These are phyloP conservation scores for Hylodesmum podocarpum DNA, from an alignment of 306 rosid species.

Conservation along the genomic window DNA sequence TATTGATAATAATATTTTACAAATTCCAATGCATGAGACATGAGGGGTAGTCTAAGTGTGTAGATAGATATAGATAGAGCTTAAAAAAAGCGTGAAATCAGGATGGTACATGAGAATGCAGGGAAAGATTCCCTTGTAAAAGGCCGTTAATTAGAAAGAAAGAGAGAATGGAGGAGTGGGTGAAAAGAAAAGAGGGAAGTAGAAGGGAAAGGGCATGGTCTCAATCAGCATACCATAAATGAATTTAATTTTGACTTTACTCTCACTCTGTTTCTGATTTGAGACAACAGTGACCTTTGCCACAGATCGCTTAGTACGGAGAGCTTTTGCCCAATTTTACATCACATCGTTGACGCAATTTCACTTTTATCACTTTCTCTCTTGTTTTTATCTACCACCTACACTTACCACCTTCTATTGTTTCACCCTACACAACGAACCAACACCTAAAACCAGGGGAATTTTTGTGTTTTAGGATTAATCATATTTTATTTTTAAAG, in stretches of 20 bases:
- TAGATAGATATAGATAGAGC: slow-evolving; percentile 30
- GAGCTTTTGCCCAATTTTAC: slow-evolving; percentile 16
- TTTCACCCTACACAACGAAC: no score
- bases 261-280: slow-evolving; percentile 29
- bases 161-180: slow-evolving; percentile 18
- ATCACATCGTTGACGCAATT: slow-evolving; percentile 15
- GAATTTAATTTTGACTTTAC: slow-evolving; percentile 52
- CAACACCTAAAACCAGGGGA: no score
- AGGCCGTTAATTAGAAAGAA: slow-evolving; percentile 8
- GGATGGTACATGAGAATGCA: slow-evolving; percentile 39
- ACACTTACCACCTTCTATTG: neutral
- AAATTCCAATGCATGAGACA: neutral
- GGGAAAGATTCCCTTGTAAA: slow-evolving; percentile 43
- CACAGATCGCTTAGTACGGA: slow-evolving; percentile 24
- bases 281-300: slow-evolving; percentile 30
- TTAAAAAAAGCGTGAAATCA: slow-evolving; percentile 34
- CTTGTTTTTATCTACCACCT: neutral
- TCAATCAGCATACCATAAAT: slow-evolving; percentile 4
- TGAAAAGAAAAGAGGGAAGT: slow-evolving; percentile 6
- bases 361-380: neutral
- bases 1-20: neutral
- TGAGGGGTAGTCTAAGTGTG: neutral
- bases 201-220: neutral
- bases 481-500: no score
- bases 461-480: no score